A percentile compares a stretch with the other conserved stretches of the same genome.
These are phyloP conservation scores for Psophocarpus tetragonolobus DNA, from an alignment of 306 rosid genomes.

Conservation along the genomic window DNA sequence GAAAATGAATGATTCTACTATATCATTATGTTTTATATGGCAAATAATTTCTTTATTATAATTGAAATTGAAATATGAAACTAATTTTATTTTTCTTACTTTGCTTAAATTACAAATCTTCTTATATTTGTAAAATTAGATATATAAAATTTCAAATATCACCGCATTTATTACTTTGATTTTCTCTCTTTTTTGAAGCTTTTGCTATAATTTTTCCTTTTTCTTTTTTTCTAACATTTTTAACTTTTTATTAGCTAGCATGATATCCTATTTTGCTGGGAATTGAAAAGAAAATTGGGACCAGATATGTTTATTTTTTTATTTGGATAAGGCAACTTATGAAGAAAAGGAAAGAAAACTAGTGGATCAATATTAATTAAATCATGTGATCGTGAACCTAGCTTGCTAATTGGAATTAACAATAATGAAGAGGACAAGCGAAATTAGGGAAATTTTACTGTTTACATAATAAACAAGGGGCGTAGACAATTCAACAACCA, in stretches of 20 bases:
- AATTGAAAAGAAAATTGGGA: not conserved
- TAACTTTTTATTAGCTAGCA: not conserved
- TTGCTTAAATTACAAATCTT: not conserved
- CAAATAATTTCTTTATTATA: not conserved
- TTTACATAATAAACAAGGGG: not conserved
- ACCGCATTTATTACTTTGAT: not conserved
- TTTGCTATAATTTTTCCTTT: not conserved
- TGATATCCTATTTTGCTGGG: not conserved
- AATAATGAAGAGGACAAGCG: not conserved
- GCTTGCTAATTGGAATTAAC: conserved; percentile 18
- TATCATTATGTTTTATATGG: conserved; percentile 2
- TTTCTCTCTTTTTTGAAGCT: not conserved
- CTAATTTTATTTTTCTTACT: not conserved
- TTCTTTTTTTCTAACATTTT: not conserved
- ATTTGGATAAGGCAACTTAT: not conserved
- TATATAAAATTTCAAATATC: not conserved
- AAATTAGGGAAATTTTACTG: conserved; percentile 15
- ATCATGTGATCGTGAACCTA: conserved; percentile 7
- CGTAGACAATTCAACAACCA: conserved; percentile 24
- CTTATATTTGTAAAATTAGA: not conserved
- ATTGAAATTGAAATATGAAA: not conserved
- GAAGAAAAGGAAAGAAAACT: not conserved
- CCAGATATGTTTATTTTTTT: not conserved
- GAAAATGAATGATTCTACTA: not conserved
- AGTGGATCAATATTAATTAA: conserved; percentile 26